Conservation (phyloP, 352 stramenopile genomes). For the Globisporangium alternatum region DNA sequence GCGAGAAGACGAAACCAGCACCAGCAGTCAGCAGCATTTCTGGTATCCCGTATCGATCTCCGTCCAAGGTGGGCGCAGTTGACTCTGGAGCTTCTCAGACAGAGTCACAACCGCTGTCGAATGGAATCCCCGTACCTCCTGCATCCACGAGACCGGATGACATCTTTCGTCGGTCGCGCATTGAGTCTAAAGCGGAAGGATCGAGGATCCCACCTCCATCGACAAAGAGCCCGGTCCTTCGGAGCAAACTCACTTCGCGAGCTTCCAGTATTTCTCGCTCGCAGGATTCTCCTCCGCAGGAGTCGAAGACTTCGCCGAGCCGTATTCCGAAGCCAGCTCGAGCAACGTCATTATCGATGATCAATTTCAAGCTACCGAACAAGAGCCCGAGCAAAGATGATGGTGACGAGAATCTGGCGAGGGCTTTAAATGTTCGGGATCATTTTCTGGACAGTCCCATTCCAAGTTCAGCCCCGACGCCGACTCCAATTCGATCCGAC, state of each 20-base stretch:
- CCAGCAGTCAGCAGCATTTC: not conserved
- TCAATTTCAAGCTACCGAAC: not conserved
- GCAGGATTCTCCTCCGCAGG: conserved; percentile 11
- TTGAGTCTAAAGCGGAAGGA: conserved; percentile 12
- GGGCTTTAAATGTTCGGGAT: not conserved
- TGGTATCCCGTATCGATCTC: not conserved
- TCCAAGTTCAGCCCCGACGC: conserved; percentile 10
- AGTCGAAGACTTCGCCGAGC: conserved; percentile 2
- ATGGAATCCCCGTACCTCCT: conserved; percentile 9
- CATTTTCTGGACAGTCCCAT: conserved; percentile 14
- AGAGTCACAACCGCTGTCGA: not conserved
- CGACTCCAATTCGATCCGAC: conserved; percentile 6
- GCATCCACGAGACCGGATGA: conserved; percentile 11
- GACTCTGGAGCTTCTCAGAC: not conserved
- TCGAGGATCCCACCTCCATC: conserved; percentile 18
- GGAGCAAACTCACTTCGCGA: not conserved
- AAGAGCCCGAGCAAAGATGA: not conserved
- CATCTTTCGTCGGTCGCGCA: conserved; percentile 16
- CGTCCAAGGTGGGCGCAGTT: not conserved
- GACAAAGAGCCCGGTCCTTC: conserved; percentile 8
- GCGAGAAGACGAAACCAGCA: not conserved
- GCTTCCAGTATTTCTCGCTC: conserved; percentile 6
- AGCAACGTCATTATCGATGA: conserved; percentile 5
- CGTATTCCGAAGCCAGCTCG: conserved; percentile 5
- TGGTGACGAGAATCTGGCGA: not conserved